phyloP scores from a whole-genome alignment of 495 filamentous ascomycete species.

The Oleoguttula mirabilis region DNA sequence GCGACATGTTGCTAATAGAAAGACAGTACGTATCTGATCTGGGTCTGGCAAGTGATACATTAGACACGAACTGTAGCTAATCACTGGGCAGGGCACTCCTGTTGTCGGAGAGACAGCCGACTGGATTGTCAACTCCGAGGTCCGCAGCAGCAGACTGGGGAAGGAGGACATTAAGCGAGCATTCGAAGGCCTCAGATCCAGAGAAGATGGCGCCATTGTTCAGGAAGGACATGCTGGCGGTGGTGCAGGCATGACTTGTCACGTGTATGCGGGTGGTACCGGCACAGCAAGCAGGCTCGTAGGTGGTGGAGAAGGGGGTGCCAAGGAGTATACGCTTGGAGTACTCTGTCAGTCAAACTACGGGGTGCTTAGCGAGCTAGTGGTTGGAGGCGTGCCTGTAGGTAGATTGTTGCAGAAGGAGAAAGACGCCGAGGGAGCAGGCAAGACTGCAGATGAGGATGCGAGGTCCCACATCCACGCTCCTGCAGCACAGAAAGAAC shows the following conservation, averaged over 20 bases:
- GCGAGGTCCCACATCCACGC: constrained; percentile 4
- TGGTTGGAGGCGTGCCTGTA: constrained; percentile 39
- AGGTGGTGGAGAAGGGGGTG: constrained; percentile 21
- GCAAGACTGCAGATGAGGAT: background rate
- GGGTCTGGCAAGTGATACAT: too few species aligned
- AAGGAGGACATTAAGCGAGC: constrained; percentile 2
- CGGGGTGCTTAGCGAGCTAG: constrained; percentile 33
- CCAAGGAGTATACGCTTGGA: constrained; percentile 37
- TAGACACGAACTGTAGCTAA: too few species aligned
- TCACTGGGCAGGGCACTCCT: too few species aligned
- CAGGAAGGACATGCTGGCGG: constrained; percentile 41
- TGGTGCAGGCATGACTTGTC: constrained; percentile 42
- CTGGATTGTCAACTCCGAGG: constrained; percentile 35
- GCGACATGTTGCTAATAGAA: too few species aligned
- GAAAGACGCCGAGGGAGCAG: constrained; percentile 15
- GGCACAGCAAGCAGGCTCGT: constrained; percentile 38
- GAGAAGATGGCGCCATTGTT: constrained; percentile 22
- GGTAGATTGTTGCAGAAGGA: constrained; percentile 31
- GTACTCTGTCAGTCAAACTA: constrained; percentile 44
- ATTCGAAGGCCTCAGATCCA: constrained; percentile 1
- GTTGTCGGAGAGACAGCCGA: constrained; percentile 44
- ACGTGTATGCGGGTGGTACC: constrained; percentile 42
- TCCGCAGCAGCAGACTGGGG: background rate
- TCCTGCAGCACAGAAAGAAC: background rate
- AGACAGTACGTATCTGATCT: too few species aligned